phyloP scores from a whole-genome alignment of 768 basidiomycete genomes.

The Suillus discolor region DNA sequence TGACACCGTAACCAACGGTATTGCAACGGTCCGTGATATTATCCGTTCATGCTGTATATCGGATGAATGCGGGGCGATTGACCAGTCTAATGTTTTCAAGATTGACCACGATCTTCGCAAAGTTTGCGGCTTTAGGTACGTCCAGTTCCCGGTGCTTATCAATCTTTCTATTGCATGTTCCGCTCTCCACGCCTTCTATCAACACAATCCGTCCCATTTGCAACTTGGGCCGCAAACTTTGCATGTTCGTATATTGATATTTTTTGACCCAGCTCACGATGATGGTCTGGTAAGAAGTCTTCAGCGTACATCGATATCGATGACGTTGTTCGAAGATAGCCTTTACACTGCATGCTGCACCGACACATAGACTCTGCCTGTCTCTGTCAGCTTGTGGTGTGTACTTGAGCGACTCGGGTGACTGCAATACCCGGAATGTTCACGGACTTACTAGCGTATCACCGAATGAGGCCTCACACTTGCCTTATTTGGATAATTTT shows the following conservation, averaged over 20 bases:
- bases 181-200: background rate
- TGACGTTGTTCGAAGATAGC: background rate
- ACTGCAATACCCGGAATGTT: slow-evolving; percentile 4
- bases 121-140: slow-evolving; percentile 5
- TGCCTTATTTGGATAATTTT: background rate
- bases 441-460: background rate
- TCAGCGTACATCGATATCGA: background rate
- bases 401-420: background rate
- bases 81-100: background rate
- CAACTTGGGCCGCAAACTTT: background rate
- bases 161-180: background rate
- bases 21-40: background rate
- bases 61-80: background rate
- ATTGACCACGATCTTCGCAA: background rate
- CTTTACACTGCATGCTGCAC: background rate
- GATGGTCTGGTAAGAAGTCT: background rate
- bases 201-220: background rate
- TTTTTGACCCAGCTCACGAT: background rate
- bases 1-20: background rate
- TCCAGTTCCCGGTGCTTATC: slow-evolving; percentile 9
- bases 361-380: background rate
- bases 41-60: background rate
- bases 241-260: background rate
- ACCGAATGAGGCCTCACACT: background rate
- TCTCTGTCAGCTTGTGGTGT: background rate